Base-by-base conservation (phyloP, 2,329 filamentous ascomycete species). In the Remersonia thermophila region DNA sequence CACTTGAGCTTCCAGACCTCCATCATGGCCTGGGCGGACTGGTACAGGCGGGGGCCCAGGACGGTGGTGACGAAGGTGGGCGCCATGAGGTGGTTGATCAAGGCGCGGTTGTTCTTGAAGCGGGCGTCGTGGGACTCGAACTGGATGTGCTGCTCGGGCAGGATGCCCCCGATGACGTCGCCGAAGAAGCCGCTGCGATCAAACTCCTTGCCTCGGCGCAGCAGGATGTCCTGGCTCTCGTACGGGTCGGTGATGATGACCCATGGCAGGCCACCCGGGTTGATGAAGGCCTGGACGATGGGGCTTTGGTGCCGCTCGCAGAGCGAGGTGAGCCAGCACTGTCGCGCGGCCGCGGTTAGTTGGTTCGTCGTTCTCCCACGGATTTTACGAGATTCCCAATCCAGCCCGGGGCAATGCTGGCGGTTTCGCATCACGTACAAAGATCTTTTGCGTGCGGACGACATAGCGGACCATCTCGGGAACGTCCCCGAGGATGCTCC, bases 241-340 rank as follows among this genome's bases (percentile, higher is more conserved):
- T 51, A 51, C 8, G 54, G 59, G 38, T 66, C 65, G 14, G 56
- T 51, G 3, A 71, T 42, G 3, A 71, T 37, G 1, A 71, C 51
- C 47, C 55, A 58, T 2, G 66, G 68, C 18, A 51, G 52, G 1
- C 46, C 42, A 12, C 66, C 54, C 1, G 67, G 65, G 6, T 52
- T 50, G 35, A 67, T 47, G 46, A 70, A 71, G 5, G 63, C 50
- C 44, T 73, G 69, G 5, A 61, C 48, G 38, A 71, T 55, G 0
- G 65, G 62, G 9, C 56, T 57, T 5, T 59, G 43, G 32, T 59
- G 53, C 8, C 50, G 50, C 14, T 38, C 38, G 3, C 49, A 52
- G 10, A 57, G 42, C n/a, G 52, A 53, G 7, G 50, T 55, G 33
- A 51, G 28, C 35, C 35, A 37, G 35, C 30, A 33, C 35, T 37